Base-by-base conservation (phyloP, 2,329 filamentous ascomycete species). In the Epichloe uncinata region DNA sequence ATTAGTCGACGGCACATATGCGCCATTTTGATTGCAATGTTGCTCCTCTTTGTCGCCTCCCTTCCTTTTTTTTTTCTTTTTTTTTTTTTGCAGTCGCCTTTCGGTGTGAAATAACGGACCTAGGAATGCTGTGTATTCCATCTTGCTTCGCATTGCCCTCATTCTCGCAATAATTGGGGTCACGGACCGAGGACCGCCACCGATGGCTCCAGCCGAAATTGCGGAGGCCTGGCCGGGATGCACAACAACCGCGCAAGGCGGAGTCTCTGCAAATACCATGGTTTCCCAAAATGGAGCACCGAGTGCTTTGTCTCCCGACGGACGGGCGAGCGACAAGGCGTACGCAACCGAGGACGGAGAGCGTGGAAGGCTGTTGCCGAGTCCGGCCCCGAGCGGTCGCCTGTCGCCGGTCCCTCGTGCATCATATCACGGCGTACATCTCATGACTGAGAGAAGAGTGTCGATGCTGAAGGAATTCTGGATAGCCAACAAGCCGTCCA, bases 401-500 rank as follows among this genome's bases (percentile, higher is more conserved):
- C 45, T 56, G 13, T 58, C 55, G 8, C 54, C 52, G 6, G 38
- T 55, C 22, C 54, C 53, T 26, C 45, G 47, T 50, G 51, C 47
- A 5, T 20, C 38, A 18, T 16, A 15, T 41, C 38, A 41, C 16
- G 38, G 3, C 12, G 16, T 15, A 11, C 38, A 22, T 41, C 7
- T 41, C 6, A 12, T 11, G 5, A 41, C 38, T 2, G 5, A 22
- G 16, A 8, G 36, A 26, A 48, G 22, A 40, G 9, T 52, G 3
- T 15, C 53, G 3, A 42, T 71, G 11, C 54, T 61, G 52, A 47
- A 55, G 20, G 53, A 52, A 20, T 67, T 79, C 55, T 88, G 84
- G 83, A 55, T 66, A 4, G 69, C 71, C 49, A 89, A 93, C 59
- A 82, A 84, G 56, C 85, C 86, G 2, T 75, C 90, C 18, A 70